phyloP scores from a whole-genome alignment of 305 asterid species.

The Monarda citriodora region DNA sequence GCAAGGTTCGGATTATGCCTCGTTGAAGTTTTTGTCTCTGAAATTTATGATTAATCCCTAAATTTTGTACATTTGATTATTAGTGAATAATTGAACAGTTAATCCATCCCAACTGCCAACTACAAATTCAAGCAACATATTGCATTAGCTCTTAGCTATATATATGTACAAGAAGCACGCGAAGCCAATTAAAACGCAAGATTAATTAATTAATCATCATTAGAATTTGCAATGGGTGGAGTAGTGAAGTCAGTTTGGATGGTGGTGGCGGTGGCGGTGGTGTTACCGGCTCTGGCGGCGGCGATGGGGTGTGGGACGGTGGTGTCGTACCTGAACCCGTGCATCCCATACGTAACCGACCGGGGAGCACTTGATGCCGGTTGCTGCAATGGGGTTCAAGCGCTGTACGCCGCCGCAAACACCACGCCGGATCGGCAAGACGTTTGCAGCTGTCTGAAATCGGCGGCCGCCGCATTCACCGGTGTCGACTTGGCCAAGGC shows the following conservation, averaged over 20 bases:
- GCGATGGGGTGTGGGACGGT: conserved; percentile 13
- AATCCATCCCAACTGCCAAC: background rate
- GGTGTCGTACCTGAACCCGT: background rate
- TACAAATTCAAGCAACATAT: background rate
- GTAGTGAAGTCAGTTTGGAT: conserved; percentile 6
- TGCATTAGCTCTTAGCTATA: no score
- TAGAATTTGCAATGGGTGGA: no score
- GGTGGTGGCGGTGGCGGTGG: background rate
- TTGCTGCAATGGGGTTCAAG: conserved; percentile 19
- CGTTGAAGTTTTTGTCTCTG: no score
- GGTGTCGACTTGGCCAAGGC: background rate
- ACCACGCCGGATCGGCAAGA: conserved; percentile 18
- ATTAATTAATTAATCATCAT: no score
- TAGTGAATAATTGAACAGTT: background rate
- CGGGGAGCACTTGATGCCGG: background rate
- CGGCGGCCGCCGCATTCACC: background rate
- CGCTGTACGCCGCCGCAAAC: background rate
- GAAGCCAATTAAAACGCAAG: no score
- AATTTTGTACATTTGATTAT: background rate
- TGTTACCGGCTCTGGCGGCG: conserved; percentile 4
- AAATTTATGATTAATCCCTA: no score
- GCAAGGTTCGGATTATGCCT: no score
- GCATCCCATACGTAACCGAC: conserved; percentile 20
- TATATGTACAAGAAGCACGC: no score
- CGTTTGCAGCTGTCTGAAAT: conserved; percentile 19